Conservation (phyloP, 1,139 yeast genomes). For the Kodamaea arcana region DNA sequence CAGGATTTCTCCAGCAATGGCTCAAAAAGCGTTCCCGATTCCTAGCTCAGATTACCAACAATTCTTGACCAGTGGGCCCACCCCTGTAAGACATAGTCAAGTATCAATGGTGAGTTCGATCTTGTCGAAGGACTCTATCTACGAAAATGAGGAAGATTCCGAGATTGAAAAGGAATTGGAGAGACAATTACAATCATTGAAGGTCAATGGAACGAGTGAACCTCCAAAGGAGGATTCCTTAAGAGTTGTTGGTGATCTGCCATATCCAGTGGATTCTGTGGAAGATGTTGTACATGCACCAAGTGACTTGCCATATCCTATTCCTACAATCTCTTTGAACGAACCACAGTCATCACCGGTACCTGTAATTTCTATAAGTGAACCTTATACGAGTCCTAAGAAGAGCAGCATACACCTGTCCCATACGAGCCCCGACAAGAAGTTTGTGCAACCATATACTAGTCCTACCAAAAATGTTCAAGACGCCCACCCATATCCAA, state of each 20-base stretch:
- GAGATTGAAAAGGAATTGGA: conserved; percentile 39
- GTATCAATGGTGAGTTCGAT: conserved; percentile 44
- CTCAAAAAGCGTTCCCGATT: conserved; percentile 5
- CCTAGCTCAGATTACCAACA: conserved; percentile 24
- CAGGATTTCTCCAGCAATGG: not conserved
- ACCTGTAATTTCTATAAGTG: not conserved
- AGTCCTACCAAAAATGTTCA: not conserved
- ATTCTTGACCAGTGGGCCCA: conserved; percentile 18
- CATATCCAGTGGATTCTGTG: not conserved
- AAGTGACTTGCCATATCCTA: not conserved
- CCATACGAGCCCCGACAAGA: not conserved
- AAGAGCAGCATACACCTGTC: not conserved
- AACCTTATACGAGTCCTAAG: not conserved
- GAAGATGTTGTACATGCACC: not conserved
- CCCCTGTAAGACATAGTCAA: conserved; percentile 26
- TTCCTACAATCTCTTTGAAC: not conserved
- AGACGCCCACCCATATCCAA: not conserved
- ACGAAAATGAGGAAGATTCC: conserved; percentile 28
- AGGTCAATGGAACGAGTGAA: conserved; percentile 19
- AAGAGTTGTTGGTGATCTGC: not conserved
- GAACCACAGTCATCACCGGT: not conserved
- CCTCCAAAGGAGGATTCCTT: not conserved
- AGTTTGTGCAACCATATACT: not conserved
- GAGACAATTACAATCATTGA: conserved; percentile 37
- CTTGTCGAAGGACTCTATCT: conserved; percentile 32